A percentile compares a stretch with the other conserved stretches of the same genome.
Conservation (phyloP, 2,329 filamentous ascomycete species). For the Trichoderma citrinoviride region DNA sequence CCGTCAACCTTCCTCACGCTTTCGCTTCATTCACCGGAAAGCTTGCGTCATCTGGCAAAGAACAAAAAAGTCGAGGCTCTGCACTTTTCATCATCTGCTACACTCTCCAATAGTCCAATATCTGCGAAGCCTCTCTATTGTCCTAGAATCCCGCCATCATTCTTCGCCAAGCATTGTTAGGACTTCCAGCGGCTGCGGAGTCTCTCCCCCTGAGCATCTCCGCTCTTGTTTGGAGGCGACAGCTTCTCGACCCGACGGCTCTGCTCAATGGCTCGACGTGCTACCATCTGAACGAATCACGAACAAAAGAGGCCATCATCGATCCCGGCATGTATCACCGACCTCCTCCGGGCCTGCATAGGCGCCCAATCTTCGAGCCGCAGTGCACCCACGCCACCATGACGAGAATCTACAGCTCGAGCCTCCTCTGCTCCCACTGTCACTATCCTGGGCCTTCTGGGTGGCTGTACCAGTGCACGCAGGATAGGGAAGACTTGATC, state of each 20-base stretch:
- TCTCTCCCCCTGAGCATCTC: background rate
- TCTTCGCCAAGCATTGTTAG: slow-evolving; percentile 19
- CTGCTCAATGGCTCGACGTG: no score
- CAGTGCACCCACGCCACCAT: slow-evolving; percentile 67
- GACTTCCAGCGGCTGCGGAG: background rate
- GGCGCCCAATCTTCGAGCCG: slow-evolving; percentile 29
- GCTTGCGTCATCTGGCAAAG: no score
- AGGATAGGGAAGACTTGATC: slow-evolving; percentile 54
- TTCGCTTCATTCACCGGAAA: background rate
- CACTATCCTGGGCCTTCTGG: slow-evolving; percentile 55
- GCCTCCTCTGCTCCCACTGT: slow-evolving; percentile 58
- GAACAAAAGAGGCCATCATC: background rate
- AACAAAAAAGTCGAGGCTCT: background rate
- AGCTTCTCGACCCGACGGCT: background rate
- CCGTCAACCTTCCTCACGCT: background rate
- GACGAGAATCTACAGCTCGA: slow-evolving; percentile 59
- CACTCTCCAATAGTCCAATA: background rate
- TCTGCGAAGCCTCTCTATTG: background rate
- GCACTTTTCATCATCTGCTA: background rate
- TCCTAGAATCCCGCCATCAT: slow-evolving; percentile 13
- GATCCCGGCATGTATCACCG: slow-evolving; percentile 14
- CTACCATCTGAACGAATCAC: no score
- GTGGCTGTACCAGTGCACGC: slow-evolving; percentile 71
- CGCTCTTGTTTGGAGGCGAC: background rate
- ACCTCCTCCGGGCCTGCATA: slow-evolving; percentile 16